Evolutionary conservation across 2,329 filamentous ascomycete genomes (phyloP), one percentile per base, ranked within the genome.

Genomic region (Paraconiothyrium brasiliense): DNA sequence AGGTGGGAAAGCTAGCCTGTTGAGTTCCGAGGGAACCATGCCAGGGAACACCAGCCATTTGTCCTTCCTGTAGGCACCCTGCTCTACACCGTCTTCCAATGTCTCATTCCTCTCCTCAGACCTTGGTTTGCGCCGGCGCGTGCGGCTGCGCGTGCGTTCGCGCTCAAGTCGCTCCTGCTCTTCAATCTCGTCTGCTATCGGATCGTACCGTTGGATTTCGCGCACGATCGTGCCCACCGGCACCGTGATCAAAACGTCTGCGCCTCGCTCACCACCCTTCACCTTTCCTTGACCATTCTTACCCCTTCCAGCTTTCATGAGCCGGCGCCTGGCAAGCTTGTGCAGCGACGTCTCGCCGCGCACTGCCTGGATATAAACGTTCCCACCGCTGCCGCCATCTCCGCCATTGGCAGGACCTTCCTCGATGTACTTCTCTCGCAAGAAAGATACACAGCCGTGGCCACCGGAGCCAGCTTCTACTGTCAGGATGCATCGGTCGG

Each of bases 321-420:
- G 87, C 1, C 92, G 89, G 68, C 90, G 84, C 44, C 94, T 86
- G 0, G 92, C 90, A 10, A 99, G 84, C 80, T 97, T 98, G 81
- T 98, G 94, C 63, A 99, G 81, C 57, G 93, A 97, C 0, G 93
- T 98, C 79, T 98, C 92, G 61, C 93, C 93, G 58, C 91, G 89
- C 1, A 97, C 89, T 8, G 95, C 94, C 80, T 98, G 94, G 60
- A 99, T 96, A 78, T 97, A 98, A 67, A 99, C 84, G 71, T 91
- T 96, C 43, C 95, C 95, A 64, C 95, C 95, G 59, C 89, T 91
- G 4, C 95, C 95, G 46, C 95, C 95, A 75, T 99, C 93, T 62
- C 95, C 95, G 52, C 95, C 95, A 78, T 99, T 98, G 10, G 95
- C 88, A 11, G 95, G 95, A 0, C 95, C 95, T 66, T 97, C 90